Conservation (phyloP, 2,329 filamentous ascomycete species). For the Colletotrichum musicola region DNA sequence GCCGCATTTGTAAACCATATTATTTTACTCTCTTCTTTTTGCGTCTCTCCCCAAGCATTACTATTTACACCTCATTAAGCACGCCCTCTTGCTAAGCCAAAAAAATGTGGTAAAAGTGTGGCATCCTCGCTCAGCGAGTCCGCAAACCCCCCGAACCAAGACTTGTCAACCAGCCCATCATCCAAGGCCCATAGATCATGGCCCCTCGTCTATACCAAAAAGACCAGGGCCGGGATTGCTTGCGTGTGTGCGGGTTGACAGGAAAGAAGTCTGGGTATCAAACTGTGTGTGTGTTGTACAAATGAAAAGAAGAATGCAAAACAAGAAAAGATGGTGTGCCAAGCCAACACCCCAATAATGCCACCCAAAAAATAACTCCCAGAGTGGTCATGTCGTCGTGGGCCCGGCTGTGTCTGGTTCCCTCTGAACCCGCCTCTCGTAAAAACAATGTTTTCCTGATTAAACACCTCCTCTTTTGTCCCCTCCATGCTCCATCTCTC, state of each 20-base stretch:
- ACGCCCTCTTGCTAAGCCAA: not conserved
- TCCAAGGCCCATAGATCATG: not conserved
- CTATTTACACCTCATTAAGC: slow-evolving; percentile 15
- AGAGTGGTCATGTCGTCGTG: slow-evolving; percentile 31
- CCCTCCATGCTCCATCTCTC: slow-evolving; percentile 31
- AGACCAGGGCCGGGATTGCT: not conserved
- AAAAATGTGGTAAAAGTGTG: not conserved
- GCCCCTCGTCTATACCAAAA: not conserved
- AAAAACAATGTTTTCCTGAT: not conserved
- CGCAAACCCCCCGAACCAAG: not conserved
- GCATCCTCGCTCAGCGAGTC: not conserved
- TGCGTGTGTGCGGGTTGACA: slow-evolving; percentile 2
- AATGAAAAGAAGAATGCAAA: slow-evolving; percentile 10
- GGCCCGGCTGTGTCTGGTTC: not conserved
- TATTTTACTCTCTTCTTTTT: not conserved
- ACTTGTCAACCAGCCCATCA: not conserved
- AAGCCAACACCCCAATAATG: slow-evolving; percentile 8
- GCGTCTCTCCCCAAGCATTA: slow-evolving; percentile 1
- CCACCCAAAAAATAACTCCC: slow-evolving; percentile 28
- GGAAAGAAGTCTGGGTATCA: slow-evolving; percentile 35
- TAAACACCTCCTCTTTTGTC: not conserved
- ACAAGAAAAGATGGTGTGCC: not conserved
- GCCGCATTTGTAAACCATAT: too few species aligned
- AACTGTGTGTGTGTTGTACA: slow-evolving; percentile 31
- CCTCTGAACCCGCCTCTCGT: not conserved